phyloP scores from a whole-genome alignment of 2,329 filamentous ascomycete species.

The Epichloe brachyelytri region DNA sequence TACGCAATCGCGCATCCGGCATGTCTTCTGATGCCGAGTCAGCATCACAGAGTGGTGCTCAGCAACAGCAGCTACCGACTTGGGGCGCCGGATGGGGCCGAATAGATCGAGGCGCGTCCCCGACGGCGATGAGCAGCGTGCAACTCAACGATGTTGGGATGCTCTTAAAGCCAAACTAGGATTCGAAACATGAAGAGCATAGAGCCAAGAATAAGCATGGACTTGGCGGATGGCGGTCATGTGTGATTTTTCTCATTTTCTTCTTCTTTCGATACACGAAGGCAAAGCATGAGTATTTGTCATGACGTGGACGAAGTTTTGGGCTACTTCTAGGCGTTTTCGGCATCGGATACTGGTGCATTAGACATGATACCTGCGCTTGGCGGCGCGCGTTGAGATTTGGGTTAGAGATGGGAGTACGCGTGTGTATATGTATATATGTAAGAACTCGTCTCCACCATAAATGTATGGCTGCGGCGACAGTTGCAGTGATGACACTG shows the following conservation, averaged over 20 bases:
- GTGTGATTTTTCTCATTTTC: neutral
- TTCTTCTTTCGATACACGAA: neutral
- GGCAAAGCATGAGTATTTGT: neutral
- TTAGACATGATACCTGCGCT: slow-evolving; percentile 5
- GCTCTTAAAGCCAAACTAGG: slow-evolving; percentile 9
- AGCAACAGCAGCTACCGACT: slow-evolving; percentile 9
- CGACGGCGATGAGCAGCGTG: slow-evolving; percentile 9
- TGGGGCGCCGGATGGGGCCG: slow-evolving; percentile 20
- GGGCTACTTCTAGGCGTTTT: neutral
- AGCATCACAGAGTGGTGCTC: neutral
- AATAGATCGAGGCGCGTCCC: slow-evolving; percentile 15
- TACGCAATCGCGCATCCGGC: slow-evolving; percentile 12
- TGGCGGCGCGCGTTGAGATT: neutral
- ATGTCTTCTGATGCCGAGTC: neutral
- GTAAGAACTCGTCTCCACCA: no score
- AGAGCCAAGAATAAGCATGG: neutral
- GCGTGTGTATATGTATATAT: neutral
- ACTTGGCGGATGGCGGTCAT: neutral
- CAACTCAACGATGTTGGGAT: slow-evolving; percentile 23
- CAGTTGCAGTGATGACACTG: no score
- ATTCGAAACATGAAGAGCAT: neutral
- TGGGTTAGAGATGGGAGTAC: neutral
- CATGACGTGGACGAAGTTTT: neutral
- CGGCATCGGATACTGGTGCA: neutral
- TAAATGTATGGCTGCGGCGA: no score